A percentile compares a stretch with the other conserved stretches of the same genome.
These are phyloP conservation scores for Sclerotinia borealis DNA, from an alignment of 2,329 filamentous ascomycete genomes.

Conservation along the genomic window DNA sequence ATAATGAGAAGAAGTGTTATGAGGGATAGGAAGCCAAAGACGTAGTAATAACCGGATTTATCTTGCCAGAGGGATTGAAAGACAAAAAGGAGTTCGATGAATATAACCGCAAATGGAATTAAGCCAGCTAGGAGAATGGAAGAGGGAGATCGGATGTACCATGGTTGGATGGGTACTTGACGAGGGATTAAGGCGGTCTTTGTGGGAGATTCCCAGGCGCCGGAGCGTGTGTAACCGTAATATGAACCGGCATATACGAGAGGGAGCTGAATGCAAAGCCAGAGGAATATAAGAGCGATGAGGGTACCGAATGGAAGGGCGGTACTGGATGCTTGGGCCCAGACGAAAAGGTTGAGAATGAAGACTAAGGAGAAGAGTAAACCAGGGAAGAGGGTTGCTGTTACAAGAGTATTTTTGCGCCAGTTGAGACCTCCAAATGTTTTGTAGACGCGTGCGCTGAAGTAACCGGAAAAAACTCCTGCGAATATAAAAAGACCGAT, in stretches of 20 bases:
- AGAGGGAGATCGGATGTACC: conserved; percentile 63
- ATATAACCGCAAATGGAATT: conserved; percentile 80
- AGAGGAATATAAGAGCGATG: conserved; percentile 64
- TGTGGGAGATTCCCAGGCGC: conserved; percentile 74
- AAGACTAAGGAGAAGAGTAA: conserved; percentile 70
- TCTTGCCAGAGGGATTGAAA: conserved; percentile 87
- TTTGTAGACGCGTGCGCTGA: conserved; percentile 75
- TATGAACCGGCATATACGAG: conserved; percentile 77
- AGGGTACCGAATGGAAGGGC: conserved; percentile 79
- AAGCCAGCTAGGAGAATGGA: conserved; percentile 67
- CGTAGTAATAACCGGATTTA: conserved; percentile 87
- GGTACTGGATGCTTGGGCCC: conserved; percentile 83
- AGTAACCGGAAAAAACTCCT: conserved; percentile 80
- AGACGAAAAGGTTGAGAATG: conserved; percentile 81
- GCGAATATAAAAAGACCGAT: conserved; percentile 79
- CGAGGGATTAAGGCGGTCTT: conserved; percentile 67
- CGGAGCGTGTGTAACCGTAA: conserved; percentile 63
- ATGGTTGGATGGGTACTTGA: conserved; percentile 66
- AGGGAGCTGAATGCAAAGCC: conserved; percentile 81
- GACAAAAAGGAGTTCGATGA: conserved; percentile 80
- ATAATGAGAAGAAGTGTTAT: conserved; percentile 67
- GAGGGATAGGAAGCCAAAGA: conserved; percentile 78
- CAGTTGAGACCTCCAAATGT: conserved; percentile 73
- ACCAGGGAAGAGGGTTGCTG: conserved; percentile 72
- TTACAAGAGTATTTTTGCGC: conserved; percentile 70